These are phyloP conservation scores for Paecilomyces sp. DNA, from an alignment of 2,329 filamentous ascomycete genomes.

Conservation along the genomic window DNA sequence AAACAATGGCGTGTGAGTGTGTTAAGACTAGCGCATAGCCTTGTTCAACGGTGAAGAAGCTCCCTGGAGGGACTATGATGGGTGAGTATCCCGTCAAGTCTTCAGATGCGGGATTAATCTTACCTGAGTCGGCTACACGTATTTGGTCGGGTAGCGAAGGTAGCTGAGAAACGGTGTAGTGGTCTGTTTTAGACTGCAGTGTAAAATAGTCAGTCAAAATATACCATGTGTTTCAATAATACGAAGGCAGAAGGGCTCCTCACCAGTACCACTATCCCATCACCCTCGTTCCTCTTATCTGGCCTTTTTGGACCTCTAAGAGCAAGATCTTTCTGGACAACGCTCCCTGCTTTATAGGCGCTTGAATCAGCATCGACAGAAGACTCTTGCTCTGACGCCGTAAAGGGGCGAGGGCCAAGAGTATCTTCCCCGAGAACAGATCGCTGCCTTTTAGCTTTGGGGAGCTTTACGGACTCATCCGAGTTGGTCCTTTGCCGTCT, in stretches of 20 bases:
- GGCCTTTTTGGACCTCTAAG: constrained; percentile 30
- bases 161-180: constrained; percentile 78
- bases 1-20: constrained; percentile 74
- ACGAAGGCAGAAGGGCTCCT: constrained; percentile 5
- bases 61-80: constrained; percentile 54
- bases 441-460: constrained; percentile 40
- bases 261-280: constrained; percentile 32
- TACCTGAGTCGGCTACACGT: constrained; percentile 59
- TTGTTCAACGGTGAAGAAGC: constrained; percentile 56
- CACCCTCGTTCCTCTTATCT: constrained; percentile 23
- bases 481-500: constrained; percentile 35
- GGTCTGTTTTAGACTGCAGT: constrained; percentile 68
- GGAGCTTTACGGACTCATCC: constrained; percentile 39
- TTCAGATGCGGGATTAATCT: not conserved
- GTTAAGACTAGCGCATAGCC: constrained; percentile 77
- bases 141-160: constrained; percentile 75
- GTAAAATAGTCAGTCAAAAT: not conserved
- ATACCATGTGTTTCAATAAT: not conserved
- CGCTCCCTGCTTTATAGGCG: constrained; percentile 11
- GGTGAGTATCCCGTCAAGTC: constrained; percentile 6
- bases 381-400: constrained; percentile 12
- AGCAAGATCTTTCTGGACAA: constrained; percentile 23
- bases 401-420: constrained; percentile 18
- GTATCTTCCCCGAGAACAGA: constrained; percentile 33
- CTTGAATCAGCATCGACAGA: constrained; percentile 7